phyloP scores from a whole-genome alignment of 1,284 basidiomycete species.

The Megacollybia platyphylla region DNA sequence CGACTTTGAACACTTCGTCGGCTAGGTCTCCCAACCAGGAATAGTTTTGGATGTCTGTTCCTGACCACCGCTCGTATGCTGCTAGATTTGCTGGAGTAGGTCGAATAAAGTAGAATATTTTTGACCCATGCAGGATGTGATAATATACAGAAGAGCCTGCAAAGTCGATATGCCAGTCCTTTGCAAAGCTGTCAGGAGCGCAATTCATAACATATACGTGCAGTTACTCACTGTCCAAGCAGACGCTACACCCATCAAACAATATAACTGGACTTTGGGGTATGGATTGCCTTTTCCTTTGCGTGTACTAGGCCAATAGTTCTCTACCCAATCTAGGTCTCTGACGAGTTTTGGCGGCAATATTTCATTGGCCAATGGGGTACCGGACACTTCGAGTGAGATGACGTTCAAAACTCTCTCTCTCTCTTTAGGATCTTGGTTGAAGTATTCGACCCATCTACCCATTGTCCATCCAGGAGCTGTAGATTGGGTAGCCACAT shows the following conservation, averaged over 20 bases:
- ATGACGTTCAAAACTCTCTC: slow-evolving; percentile 89
- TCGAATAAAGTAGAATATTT: slow-evolving; percentile 92
- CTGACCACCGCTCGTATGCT: slow-evolving; percentile 86
- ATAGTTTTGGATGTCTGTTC: slow-evolving; percentile 76
- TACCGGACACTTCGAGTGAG: slow-evolving; percentile 76
- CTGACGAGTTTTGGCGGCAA: slow-evolving; percentile 76
- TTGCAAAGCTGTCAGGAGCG: slow-evolving; percentile 13
- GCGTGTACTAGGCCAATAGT: slow-evolving; percentile 76
- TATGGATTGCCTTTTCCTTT: slow-evolving; percentile 67
- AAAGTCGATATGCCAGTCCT: slow-evolving; percentile 96
- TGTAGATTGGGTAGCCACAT: slow-evolving; percentile 75
- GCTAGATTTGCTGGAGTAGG: slow-evolving; percentile 81
- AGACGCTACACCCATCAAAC: slow-evolving; percentile 77
- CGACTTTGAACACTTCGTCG: slow-evolving; percentile 81
- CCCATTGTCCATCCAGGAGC: slow-evolving; percentile 78
- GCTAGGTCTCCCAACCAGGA: slow-evolving; percentile 88
- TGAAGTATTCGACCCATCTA: slow-evolving; percentile 86
- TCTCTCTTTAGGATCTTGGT: slow-evolving; percentile 45
- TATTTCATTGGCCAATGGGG: slow-evolving; percentile 63
- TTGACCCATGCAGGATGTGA: slow-evolving; percentile 73
- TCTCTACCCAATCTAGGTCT: slow-evolving; percentile 95
- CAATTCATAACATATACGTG: not conserved
- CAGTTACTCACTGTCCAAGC: not conserved
- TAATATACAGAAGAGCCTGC: slow-evolving; percentile 94
- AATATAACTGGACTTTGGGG: slow-evolving; percentile 94